Base-by-base conservation (phyloP, 495 filamentous ascomycete genomes). In the Hapsidospora chrysogenum region DNA sequence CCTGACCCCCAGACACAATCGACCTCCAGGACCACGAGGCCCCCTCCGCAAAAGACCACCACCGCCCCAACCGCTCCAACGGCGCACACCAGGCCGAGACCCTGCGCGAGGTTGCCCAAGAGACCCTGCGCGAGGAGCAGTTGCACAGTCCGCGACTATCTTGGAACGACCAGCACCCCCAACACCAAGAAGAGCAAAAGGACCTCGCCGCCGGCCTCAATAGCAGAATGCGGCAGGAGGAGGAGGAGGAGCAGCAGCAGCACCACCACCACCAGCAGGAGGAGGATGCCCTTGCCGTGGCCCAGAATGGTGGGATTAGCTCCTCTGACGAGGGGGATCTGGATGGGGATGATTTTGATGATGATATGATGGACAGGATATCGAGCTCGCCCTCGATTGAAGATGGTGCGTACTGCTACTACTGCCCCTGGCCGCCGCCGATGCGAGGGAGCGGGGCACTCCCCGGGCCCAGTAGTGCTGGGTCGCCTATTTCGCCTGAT, bases 311-410 rank as follows among this genome's bases (percentile, higher is more conserved):
- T 40, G 68, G 65, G 21, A 43, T 53, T 31, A 44, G 51, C 9
- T 59, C 51, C 17, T 66, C 71, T 32, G 69, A 79, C 40, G 66
- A 64, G 33, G 82, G 80, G 38, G 66, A 82, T 42, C 74, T 63
- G 27, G 82, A 85, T 44, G 83, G 87, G 48, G 76, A 81, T 42
- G 61, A 73, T 37, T 51, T 82, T 52, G 87, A 93, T 47, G 77
- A 82, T 44, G 89, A 96, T 50, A 80, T 86, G 63, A 82, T 87
- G 78, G 89, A 95, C 61, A 87, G 87, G 57, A 92, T 97, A 31
- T 94, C 85, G 32, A 95, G 86, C 55, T 94, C 86, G 43, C 89
- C 89, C 41, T 95, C 86, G 36, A 99, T 99, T 54, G 83, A 89
- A 57, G 92, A 99, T 70, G 89, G 89, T 97, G 72, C 63, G 85